Evolutionary conservation across 2,329 filamentous ascomycete species (phyloP).

Genomic region (Sphaerulina musiva): DNA sequence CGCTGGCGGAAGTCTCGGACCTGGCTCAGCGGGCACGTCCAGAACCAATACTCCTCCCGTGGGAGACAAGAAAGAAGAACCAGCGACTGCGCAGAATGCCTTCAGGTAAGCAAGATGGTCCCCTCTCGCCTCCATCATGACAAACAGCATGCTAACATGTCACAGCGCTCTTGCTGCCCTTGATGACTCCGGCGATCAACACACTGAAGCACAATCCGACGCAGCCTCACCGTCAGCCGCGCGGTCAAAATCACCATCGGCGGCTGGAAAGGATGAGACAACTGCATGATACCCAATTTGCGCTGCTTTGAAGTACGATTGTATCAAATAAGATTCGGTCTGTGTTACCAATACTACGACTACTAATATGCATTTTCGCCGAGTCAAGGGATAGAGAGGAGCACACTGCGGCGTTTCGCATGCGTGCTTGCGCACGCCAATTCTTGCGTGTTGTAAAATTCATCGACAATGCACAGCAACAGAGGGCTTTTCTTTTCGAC

Average conservation of each 20-base stretch:
- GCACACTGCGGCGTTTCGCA: conserved; percentile 5
- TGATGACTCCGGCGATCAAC: conserved; percentile 48
- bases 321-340: conserved; percentile 23
- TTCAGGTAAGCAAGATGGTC: conserved; percentile 68
- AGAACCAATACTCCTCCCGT: conserved; percentile 80
- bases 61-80: conserved; percentile 55
- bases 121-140: conserved; percentile 17
- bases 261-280: conserved; percentile 26
- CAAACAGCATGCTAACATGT: conserved; percentile 26
- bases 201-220: conserved; percentile 55
- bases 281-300: conserved; percentile 28
- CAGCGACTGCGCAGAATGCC: conserved; percentile 69
- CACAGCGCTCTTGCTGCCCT: conserved; percentile 49
- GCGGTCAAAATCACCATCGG: conserved; percentile 26
- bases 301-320: conserved; percentile 20
- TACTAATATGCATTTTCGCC: conserved; percentile 20
- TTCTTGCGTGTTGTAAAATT: conserved; percentile 12
- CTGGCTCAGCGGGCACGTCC: conserved; percentile 70
- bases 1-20: conserved; percentile 25
- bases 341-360: conserved; percentile 16
- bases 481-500: conserved; percentile 4
- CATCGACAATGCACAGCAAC: conserved; percentile 11
- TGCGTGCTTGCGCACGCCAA: neutral
- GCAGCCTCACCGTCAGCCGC: conserved; percentile 30
- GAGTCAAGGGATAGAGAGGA: conserved; percentile 12